Percentiles rank a stretch among this genome's conserved stretches.
phyloP scores from a whole-genome alignment of 768 basidiomycete genomes.

The Albatrellus ellisii region DNA sequence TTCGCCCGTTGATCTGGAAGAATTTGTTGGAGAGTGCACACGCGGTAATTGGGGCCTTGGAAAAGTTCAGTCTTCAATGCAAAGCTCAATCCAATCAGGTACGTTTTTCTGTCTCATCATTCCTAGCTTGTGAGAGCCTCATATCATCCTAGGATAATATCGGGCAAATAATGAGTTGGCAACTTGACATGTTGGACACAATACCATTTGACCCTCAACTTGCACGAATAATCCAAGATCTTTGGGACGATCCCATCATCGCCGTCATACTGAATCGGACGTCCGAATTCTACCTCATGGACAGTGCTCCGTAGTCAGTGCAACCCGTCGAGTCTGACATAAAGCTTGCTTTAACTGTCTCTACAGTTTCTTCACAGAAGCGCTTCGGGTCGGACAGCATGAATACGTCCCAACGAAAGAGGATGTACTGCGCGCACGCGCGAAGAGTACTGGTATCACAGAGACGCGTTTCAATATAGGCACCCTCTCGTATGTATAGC shows the following conservation, averaged over 20 bases:
- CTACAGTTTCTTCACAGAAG: slow-evolving; percentile 72
- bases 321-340: background rate
- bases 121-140: slow-evolving; percentile 13
- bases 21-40: slow-evolving; percentile 87
- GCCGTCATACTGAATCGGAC: slow-evolving; percentile 38
- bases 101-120: slow-evolving; percentile 2
- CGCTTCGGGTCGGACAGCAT: slow-evolving; percentile 66
- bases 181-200: slow-evolving; percentile 22
- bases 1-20: slow-evolving; percentile 67
- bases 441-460: slow-evolving; percentile 82
- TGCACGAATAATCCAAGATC: slow-evolving; percentile 50
- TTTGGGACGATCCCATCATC: slow-evolving; percentile 58
- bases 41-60: slow-evolving; percentile 73
- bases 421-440: slow-evolving; percentile 80
- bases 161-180: slow-evolving; percentile 51
- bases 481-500: slow-evolving; percentile 22
- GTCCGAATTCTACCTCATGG: slow-evolving; percentile 87
- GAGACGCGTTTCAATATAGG: slow-evolving; percentile 78
- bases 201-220: slow-evolving; percentile 42
- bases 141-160: slow-evolving; percentile 25
- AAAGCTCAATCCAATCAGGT: slow-evolving; percentile 52
- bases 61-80: slow-evolving; percentile 75
- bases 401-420: slow-evolving; percentile 80
- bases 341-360: background rate
- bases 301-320: slow-evolving; percentile 80